Evolutionary conservation across 2,329 filamentous ascomycete species (phyloP).

Genomic region (Aspergillus hiratsukae): DNA sequence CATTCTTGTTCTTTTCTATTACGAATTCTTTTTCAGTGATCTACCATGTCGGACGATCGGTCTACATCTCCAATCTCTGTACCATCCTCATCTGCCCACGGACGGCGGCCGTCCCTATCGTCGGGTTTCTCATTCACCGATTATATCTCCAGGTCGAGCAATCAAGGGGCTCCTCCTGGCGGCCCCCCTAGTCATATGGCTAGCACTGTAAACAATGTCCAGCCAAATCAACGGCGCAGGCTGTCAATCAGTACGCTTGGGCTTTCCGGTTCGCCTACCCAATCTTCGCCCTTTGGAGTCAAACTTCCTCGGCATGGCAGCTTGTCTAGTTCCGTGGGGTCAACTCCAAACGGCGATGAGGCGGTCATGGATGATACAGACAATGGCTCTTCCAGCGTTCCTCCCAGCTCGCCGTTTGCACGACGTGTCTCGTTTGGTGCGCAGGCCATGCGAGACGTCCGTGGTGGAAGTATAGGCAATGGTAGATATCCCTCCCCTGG

Average conservation of each 20-base stretch:
- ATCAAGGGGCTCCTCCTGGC: conserved; percentile 10
- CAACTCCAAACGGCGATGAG: conserved; percentile 39
- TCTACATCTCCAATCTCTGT: conserved; percentile 38
- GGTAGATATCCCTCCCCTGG: conserved; percentile 53
- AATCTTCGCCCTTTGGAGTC: conserved; percentile 48
- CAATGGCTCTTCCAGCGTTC: conserved; percentile 53
- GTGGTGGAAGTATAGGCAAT: conserved; percentile 58
- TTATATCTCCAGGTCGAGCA: conserved; percentile 33
- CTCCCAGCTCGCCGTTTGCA: conserved; percentile 63
- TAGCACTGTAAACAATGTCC: conserved; percentile 45
- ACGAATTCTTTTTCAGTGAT: background rate
- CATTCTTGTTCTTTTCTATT: background rate
- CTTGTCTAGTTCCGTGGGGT: conserved; percentile 58
- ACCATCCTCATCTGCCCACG: conserved; percentile 29
- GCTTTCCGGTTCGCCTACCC: conserved; percentile 66
- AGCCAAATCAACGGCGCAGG: conserved; percentile 55
- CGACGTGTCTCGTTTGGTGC: conserved; percentile 88
- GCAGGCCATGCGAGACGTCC: conserved; percentile 69
- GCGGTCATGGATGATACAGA: conserved; percentile 63
- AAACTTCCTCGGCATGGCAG: conserved; percentile 58
- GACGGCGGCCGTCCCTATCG: conserved; percentile 46
- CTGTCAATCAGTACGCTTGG: conserved; percentile 72
- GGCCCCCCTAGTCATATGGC: conserved; percentile 47
- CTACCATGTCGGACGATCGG: conserved; percentile 42
- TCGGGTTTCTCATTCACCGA: conserved; percentile 38